phyloP scores from a whole-genome alignment of 768 basidiomycete species.

The Pisolithus sp. region DNA sequence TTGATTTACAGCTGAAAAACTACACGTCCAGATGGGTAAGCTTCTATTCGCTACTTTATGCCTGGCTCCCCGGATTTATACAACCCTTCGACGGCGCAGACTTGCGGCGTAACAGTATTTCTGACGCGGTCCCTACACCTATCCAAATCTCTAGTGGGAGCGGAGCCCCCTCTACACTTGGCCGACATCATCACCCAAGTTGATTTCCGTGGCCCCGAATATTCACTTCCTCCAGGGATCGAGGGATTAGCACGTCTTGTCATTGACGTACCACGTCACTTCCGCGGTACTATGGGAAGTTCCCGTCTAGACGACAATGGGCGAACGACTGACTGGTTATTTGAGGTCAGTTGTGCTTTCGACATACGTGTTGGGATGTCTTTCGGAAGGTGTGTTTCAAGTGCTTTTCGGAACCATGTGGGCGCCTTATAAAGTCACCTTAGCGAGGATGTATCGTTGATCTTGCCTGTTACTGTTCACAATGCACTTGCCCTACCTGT shows the following conservation, averaged over 20 bases:
- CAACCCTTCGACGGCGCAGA: slow-evolving; percentile 36
- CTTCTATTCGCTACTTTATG: neutral
- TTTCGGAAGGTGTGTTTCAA: slow-evolving; percentile 50
- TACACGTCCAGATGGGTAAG: slow-evolving; percentile 73
- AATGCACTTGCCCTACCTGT: slow-evolving; percentile 56
- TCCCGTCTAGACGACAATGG: slow-evolving; percentile 46
- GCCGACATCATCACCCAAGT: slow-evolving; percentile 65
- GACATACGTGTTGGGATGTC: slow-evolving; percentile 58
- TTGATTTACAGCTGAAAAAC: slow-evolving; percentile 78
- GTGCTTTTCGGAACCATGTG: slow-evolving; percentile 1
- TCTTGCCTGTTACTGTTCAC: slow-evolving; percentile 57
- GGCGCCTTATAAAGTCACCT: slow-evolving; percentile 9
- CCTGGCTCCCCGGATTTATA: neutral
- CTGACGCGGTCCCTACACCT: slow-evolving; percentile 58
- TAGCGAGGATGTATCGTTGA: slow-evolving; percentile 69
- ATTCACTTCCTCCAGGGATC: slow-evolving; percentile 62
- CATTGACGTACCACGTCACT: slow-evolving; percentile 67
- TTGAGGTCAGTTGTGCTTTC: slow-evolving; percentile 64
- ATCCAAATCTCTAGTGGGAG: slow-evolving; percentile 28
- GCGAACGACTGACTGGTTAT: slow-evolving; percentile 45
- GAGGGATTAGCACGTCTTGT: slow-evolving; percentile 78
- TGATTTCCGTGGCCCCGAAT: slow-evolving; percentile 69
- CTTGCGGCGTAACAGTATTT: slow-evolving; percentile 56
- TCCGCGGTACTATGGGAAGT: slow-evolving; percentile 62
- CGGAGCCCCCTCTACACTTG: slow-evolving; percentile 33